Percentiles rank a stretch among this genome's conserved stretches.
These are phyloP conservation scores for Naganishia albida DNA, from an alignment of 1,284 basidiomycete species.

Conservation along the genomic window DNA sequence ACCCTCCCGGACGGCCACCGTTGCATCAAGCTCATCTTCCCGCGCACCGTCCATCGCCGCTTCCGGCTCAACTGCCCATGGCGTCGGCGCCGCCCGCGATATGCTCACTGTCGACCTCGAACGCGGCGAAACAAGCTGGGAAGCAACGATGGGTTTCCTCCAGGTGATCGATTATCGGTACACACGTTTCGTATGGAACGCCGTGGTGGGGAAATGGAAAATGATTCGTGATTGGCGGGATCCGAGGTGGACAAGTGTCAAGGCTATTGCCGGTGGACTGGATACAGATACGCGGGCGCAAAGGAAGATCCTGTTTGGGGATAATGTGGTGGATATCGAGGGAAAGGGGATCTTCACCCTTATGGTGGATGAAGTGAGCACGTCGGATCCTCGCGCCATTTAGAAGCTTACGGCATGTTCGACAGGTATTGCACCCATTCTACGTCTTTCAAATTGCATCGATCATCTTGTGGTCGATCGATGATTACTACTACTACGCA, in stretches of 20 bases:
- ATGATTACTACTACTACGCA: conserved; percentile 96
- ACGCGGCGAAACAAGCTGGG: conserved; percentile 48
- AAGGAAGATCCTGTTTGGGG: conserved; percentile 74
- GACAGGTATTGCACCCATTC: conserved; percentile 86
- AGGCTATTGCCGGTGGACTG: conserved; percentile 68
- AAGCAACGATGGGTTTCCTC: conserved; percentile 57
- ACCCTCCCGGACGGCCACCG: conserved; percentile 19
- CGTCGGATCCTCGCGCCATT: conserved; percentile 21
- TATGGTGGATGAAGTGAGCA: conserved; percentile 81
- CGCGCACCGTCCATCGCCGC: conserved; percentile 28
- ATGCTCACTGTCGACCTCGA: conserved; percentile 47
- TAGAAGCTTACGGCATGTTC: neutral
- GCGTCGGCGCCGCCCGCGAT: conserved; percentile 46
- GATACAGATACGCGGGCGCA: conserved; percentile 62
- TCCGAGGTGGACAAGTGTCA: conserved; percentile 68
- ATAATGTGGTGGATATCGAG: conserved; percentile 87
- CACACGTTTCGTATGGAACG: conserved; percentile 85
- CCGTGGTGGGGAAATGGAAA: conserved; percentile 75
- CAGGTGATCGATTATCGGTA: conserved; percentile 70
- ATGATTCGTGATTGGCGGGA: conserved; percentile 93
- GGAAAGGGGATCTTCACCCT: conserved; percentile 80
- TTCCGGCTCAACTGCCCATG: conserved; percentile 17
- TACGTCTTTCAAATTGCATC: conserved; percentile 98
- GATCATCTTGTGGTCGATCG: conserved; percentile 88
- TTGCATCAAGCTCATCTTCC: conserved; percentile 28